phyloP scores from a whole-genome alignment of 371 early-diverging fungal species.

The Aphelidium insulamus region DNA sequence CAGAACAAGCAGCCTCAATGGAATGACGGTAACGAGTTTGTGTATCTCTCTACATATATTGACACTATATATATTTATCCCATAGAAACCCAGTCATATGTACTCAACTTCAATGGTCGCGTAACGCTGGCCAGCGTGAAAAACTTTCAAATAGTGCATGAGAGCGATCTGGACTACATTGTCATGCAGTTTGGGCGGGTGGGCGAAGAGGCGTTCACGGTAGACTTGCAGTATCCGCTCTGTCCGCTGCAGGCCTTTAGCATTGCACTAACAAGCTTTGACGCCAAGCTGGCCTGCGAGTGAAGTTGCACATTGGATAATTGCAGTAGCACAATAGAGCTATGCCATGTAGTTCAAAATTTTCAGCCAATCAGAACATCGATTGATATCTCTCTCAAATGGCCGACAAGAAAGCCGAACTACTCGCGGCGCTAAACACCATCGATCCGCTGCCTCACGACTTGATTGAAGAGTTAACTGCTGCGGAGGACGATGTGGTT shows the following conservation, averaged over 20 bases:
- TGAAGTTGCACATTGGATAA: conserved; percentile 15
- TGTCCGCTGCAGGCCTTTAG: conserved; percentile 79
- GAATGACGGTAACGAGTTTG: conserved; percentile 40
- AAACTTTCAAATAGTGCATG: conserved; percentile 91
- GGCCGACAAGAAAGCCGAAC: too few relatives aligned
- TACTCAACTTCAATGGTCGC: conserved; percentile 82
- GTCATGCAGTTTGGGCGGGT: conserved; percentile 89
- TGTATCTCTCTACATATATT: neutral
- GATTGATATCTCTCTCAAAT: too few relatives aligned
- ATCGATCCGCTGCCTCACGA: too few relatives aligned
- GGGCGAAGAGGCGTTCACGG: conserved; percentile 51
- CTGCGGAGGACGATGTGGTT: too few relatives aligned
- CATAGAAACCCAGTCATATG: conserved; percentile 74
- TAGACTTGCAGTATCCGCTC: conserved; percentile 91
- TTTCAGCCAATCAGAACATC: too few relatives aligned
- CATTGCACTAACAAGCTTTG: conserved; percentile 76
- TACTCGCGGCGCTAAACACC: too few relatives aligned
- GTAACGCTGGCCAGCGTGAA: conserved; percentile 87
- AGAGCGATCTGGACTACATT: conserved; percentile 79
- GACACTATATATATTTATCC: conserved; percentile 1
- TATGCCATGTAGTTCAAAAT: too few relatives aligned
- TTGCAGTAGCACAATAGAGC: too few relatives aligned
- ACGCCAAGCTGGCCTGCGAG: conserved; percentile 73
- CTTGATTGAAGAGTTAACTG: too few relatives aligned
- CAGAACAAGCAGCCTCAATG: conserved; percentile 83